These are phyloP conservation scores for Ogataea pignaliae DNA, from an alignment of 805 yeast genomes.

Conservation along the genomic window DNA sequence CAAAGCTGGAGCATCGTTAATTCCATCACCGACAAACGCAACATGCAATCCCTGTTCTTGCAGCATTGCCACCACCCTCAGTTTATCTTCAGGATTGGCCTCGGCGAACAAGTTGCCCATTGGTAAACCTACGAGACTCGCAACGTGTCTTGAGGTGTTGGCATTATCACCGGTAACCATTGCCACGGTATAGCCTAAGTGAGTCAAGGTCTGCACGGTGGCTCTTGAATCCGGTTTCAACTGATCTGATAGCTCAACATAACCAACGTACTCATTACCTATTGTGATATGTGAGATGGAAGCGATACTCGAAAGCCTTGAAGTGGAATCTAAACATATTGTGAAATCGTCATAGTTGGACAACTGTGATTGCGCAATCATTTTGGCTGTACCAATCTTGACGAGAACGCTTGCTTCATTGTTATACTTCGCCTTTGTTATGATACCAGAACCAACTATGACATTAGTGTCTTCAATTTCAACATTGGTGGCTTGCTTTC, in stretches of 20 bases:
- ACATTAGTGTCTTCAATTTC: slow-evolving; percentile 33
- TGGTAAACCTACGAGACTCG: slow-evolving; percentile 63
- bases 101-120: slow-evolving; percentile 63
- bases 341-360: slow-evolving; percentile 18
- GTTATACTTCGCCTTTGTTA: slow-evolving; percentile 26
- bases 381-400: slow-evolving; percentile 50
- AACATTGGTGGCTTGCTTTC: slow-evolving; percentile 4
- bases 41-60: slow-evolving; percentile 46
- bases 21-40: slow-evolving; percentile 96
- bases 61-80: slow-evolving; percentile 55
- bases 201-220: slow-evolving; percentile 51
- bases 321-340: slow-evolving; percentile 4
- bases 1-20: slow-evolving; percentile 95
- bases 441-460: slow-evolving; percentile 43
- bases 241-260: slow-evolving; percentile 61
- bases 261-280: slow-evolving; percentile 57
- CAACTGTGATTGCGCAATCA: slow-evolving; percentile 29
- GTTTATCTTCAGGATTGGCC: slow-evolving; percentile 73
- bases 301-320: slow-evolving; percentile 10
- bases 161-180: slow-evolving; percentile 87
- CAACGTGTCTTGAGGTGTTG: slow-evolving; percentile 60
- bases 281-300: slow-evolving; percentile 42
- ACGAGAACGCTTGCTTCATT: slow-evolving; percentile 25
- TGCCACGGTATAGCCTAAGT: slow-evolving; percentile 58
- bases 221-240: slow-evolving; percentile 61